These are phyloP conservation scores for Annulohypoxylon bovei DNA, from an alignment of 495 filamentous ascomycete species.

Conservation along the genomic window DNA sequence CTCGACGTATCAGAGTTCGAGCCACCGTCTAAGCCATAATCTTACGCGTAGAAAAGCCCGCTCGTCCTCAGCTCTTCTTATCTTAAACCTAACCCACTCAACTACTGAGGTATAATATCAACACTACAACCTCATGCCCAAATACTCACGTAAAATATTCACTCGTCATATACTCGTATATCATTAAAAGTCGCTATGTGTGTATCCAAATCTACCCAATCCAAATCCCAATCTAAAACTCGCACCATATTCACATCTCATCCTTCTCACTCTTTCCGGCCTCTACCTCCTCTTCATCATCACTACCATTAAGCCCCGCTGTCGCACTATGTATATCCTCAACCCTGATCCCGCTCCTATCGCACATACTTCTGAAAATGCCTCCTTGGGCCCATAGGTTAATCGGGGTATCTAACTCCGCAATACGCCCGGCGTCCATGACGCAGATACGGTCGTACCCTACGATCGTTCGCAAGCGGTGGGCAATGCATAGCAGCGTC, in stretches of 20 bases:
- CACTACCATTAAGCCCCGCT: slow-evolving; percentile 15
- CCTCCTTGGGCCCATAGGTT: slow-evolving; percentile 72
- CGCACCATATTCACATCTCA: slow-evolving; percentile 8
- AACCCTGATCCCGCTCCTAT: slow-evolving; percentile 80
- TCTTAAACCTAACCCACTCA: neutral
- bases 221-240: neutral
- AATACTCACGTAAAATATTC: neutral
- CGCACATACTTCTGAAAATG: slow-evolving; percentile 93
- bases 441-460: slow-evolving; percentile 96
- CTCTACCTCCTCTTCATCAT: neutral
- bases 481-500: slow-evolving; percentile 95
- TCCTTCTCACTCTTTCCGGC: slow-evolving; percentile 15
- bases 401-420: slow-evolving; percentile 82
- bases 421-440: slow-evolving; percentile 89
- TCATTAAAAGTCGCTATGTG: neutral
- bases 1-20: neutral
- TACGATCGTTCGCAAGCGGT: slow-evolving; percentile 88
- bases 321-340: slow-evolving; percentile 70
- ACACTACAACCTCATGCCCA: neutral
- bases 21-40: neutral
- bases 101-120: neutral
- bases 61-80: neutral
- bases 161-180: neutral
- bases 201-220: neutral
- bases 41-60: neutral